Evolutionary conservation across 306 rosid species (phyloP).

Genomic region (Rosa lucieae): DNA sequence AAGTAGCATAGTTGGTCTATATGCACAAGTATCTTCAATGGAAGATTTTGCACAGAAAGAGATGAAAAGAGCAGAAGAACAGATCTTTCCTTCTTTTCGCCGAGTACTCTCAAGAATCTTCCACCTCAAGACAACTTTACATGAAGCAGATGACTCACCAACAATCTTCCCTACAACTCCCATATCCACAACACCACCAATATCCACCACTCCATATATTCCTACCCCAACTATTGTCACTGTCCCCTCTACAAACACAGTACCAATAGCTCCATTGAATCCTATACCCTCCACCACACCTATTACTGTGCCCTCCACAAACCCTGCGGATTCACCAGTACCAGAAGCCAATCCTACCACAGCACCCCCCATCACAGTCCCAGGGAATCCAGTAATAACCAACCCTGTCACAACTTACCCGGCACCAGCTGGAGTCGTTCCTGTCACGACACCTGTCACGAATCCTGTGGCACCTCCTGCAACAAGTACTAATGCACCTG

Average conservation of each 20-base stretch:
- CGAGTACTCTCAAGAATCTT: constrained; percentile 39
- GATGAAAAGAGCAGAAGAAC: constrained; percentile 46
- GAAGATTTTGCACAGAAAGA: constrained; percentile 48
- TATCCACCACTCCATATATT: constrained; percentile 46
- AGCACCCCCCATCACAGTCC: constrained; percentile 49
- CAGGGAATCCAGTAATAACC: constrained; percentile 52
- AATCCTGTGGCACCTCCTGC: constrained; percentile 65
- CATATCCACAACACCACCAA: constrained; percentile 31
- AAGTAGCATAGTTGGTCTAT: constrained; percentile 45
- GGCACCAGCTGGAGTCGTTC: constrained; percentile 54
- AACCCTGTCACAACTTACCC: constrained; percentile 75
- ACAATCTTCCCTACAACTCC: constrained; percentile 62
- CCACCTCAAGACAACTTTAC: constrained; percentile 39
- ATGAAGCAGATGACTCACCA: constrained; percentile 43
- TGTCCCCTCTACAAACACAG: constrained; percentile 73
- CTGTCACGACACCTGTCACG: constrained; percentile 36
- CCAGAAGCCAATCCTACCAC: constrained; percentile 54
- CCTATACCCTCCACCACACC: constrained; percentile 76
- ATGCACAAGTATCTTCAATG: constrained; percentile 40
- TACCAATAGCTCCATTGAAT: constrained; percentile 49
- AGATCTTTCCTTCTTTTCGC: constrained; percentile 34
- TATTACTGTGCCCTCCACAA: constrained; percentile 45
- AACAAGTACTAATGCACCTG: constrained; percentile 44
- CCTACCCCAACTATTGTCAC: constrained; percentile 66
- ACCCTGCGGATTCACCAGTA: constrained; percentile 48